Evolutionary conservation across 495 filamentous ascomycete genomes (phyloP), one percentile per base, ranked within the genome.

Genomic region (Diplogelasinospora grovesii): DNA sequence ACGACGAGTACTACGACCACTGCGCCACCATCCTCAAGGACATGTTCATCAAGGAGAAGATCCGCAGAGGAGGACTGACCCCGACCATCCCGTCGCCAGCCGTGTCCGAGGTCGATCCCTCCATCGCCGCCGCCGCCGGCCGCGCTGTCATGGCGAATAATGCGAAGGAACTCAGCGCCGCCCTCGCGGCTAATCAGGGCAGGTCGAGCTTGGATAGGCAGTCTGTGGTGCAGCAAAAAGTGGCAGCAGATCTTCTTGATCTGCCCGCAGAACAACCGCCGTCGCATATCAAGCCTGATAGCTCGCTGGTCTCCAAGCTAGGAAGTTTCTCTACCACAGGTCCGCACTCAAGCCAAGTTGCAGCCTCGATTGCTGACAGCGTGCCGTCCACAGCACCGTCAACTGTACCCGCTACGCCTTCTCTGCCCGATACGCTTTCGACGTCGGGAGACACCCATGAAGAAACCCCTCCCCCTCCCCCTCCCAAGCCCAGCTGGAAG

Each of bases 1-100:
- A 99, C 55, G 88, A 95, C 31, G 88, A 93, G 32, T 99, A 99
- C 52, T 99, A 99, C 52, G 86, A 97, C 53, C 85, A 85, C 53
- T 89, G 83, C 49, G 81, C 92, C 10, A 78, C 65, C 35, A 94
- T 97, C 39, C 66, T 99, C 24, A 82, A 79, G 49, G 78, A 92
- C 6, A 86, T 86, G 56, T 99, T 97, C 54, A 65, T 90, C 39
- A 74, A 71, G 39, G 90, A 94, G 59, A 83, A 78, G 50, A 69
- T 66, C 13, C 65, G 63, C 14, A 58, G 56, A 32, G 68, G 64
- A 5, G 68, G 63, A 1, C 54, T 60, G 24, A 70, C 63, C 4
- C 59, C 66, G 4, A 61, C 64, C 10, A 48, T 68, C 10, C 63
- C 64, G 7, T 71, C 68, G 25, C 68, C 69, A 1, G 60, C 59